Base-by-base conservation (phyloP, 2,329 filamentous ascomycete genomes). In the Rhexocercosporidium sp. region DNA sequence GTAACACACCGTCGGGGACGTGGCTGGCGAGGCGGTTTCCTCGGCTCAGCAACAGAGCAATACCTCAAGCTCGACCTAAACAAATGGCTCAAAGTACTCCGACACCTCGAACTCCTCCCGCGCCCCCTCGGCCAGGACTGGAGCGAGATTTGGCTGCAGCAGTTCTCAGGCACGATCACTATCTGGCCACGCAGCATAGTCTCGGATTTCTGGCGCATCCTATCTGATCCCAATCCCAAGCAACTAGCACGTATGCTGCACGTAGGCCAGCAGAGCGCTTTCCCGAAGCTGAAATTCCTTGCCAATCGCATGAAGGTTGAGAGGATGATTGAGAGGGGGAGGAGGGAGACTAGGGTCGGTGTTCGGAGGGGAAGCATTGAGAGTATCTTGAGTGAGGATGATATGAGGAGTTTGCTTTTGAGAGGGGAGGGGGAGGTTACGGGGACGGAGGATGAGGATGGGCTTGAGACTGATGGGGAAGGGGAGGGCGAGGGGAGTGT, bases 11-110 rank as follows among this genome's bases (percentile, higher is more conserved):
- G 96, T 64, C 91, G 91, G 73, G 96, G 96, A 5, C 91, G 94
- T 56, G 96, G 96, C 65, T 99, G 96, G 96, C 90, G 96, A 62
- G 96, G 96, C 46, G 96, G 96, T 1, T 99, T 97, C 80, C 85
- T 99, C 16, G 95, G 96, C 70, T 95, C 91, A 7, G 95, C 96
- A 0, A 88, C 92, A 6, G 96, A 99, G 79, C 94, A 97, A 78
- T 97, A 96, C 77, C 88, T 99, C 77, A 98, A 98, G 79, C 88
- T 99, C 27, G 96, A 99, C 78, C 85, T 99, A 73, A 96, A 92
- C 75, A 99, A 99, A 82, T 99, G 96, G 94, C 88, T 99, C 46
- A 96, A 96, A 77, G 95, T 99, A 22, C 86, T 98, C 49, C 90
- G 94, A 1, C 94, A 97, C 77, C 86, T 98, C 0, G 96, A 99